These are phyloP conservation scores for Hydnomerulius pinastri DNA, from an alignment of 768 basidiomycete genomes.

Conservation along the genomic window DNA sequence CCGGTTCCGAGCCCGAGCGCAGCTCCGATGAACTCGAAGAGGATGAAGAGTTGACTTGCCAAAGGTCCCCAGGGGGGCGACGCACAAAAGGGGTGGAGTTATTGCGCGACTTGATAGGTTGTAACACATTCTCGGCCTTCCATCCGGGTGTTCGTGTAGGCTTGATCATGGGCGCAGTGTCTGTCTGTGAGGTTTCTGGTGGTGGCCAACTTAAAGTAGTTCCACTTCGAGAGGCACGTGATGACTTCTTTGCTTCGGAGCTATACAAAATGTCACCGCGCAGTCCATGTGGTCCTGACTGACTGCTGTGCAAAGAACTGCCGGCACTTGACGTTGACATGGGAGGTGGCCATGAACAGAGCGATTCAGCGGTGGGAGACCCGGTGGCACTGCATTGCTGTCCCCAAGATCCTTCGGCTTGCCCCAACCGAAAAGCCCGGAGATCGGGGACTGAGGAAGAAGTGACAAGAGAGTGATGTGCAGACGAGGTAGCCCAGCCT, in stretches of 20 bases:
- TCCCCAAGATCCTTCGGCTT: conserved; percentile 12
- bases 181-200: neutral
- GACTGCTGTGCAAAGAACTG: conserved; percentile 3
- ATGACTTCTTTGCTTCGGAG: conserved; percentile 3
- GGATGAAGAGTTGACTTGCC: conserved; percentile 15
- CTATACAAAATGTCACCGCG: conserved; percentile 9
- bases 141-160: conserved; percentile 9
- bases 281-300: conserved; percentile 6
- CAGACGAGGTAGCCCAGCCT: conserved; percentile 5
- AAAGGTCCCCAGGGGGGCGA: conserved; percentile 20
- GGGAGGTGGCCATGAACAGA: conserved; percentile 28
- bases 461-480: conserved; percentile 10
- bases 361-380: neutral
- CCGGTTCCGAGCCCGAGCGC: neutral
- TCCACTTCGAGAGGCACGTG: conserved; percentile 9
- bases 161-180: conserved; percentile 5
- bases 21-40: neutral
- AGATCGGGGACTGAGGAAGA: conserved; percentile 17
- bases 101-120: conserved; percentile 15
- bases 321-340: neutral
- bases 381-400: conserved; percentile 8
- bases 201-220: conserved; percentile 15
- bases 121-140: conserved; percentile 23
- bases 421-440: conserved; percentile 4
- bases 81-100: conserved; percentile 15